Percentiles rank a stretch among this genome's conserved stretches.
Evolutionary conservation across 108 stramenopile genomes (phyloP).

Genomic region (Conticribra weissflogii): DNA sequence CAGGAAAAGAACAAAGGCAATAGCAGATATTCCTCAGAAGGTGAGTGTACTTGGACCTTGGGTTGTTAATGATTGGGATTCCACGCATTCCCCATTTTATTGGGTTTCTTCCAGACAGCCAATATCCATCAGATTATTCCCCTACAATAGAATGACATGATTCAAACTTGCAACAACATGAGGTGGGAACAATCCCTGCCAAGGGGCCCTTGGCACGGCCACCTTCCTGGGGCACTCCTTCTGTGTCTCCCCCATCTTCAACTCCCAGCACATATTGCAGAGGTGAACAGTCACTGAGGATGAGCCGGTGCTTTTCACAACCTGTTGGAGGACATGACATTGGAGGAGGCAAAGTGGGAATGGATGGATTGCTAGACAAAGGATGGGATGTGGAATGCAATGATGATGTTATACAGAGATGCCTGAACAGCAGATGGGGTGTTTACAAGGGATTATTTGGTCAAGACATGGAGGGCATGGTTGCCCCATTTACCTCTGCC

Average conservation of each 20-base stretch:
- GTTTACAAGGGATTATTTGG: constrained; percentile 71
- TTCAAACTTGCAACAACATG: too few relatives aligned
- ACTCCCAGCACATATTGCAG: constrained; percentile 55
- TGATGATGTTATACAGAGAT: constrained; percentile 51
- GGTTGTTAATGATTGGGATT: too few relatives aligned
- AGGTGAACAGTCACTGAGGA: constrained; percentile 81
- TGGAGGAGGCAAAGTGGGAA: constrained; percentile 53
- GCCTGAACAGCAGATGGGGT: constrained; percentile 61
- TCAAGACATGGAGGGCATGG: constrained; percentile 68
- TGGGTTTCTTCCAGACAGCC: too few relatives aligned
- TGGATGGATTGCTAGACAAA: constrained; percentile 52
- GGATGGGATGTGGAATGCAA: constrained; percentile 22
- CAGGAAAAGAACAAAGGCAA: too few relatives aligned
- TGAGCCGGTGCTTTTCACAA: constrained; percentile 73
- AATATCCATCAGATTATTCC: too few relatives aligned
- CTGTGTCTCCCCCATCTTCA: constrained; percentile 69
- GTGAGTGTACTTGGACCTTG: too few relatives aligned
- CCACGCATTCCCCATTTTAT: too few relatives aligned
- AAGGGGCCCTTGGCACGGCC: constrained; percentile 80
- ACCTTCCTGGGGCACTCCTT: constrained; percentile 81
- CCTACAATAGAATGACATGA: too few relatives aligned
- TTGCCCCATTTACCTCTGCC: constrained; percentile 79
- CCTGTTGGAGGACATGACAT: constrained; percentile 52
- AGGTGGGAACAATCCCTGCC: constrained; percentile 73
- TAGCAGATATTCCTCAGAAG: too few relatives aligned